Evolutionary conservation across 306 rosid species (phyloP).

Genomic region (Abrus precatorius): DNA sequence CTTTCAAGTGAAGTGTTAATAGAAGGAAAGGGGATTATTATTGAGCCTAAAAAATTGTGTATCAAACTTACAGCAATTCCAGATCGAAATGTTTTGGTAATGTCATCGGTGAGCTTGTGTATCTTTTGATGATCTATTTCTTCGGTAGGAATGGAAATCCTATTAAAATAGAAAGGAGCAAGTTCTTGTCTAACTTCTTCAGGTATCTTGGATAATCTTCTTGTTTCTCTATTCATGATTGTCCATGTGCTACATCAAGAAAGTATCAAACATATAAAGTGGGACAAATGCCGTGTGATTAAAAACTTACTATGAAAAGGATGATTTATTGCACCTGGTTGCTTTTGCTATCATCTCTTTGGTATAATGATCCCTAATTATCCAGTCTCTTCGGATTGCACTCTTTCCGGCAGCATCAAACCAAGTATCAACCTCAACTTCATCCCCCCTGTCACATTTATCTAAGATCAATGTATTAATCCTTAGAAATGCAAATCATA

Average conservation of each 20-base stretch:
- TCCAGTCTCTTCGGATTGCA: conserved; percentile 76
- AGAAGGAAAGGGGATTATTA: not conserved
- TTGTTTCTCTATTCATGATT: conserved; percentile 76
- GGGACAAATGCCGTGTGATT: no score
- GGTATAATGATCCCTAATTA: conserved; percentile 65
- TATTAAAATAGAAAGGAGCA: conserved; percentile 62
- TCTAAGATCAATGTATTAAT: not conserved
- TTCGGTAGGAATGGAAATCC: conserved; percentile 58
- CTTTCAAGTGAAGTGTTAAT: not conserved
- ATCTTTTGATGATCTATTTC: conserved; percentile 64
- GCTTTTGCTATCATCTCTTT: conserved; percentile 71
- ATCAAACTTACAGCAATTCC: conserved; percentile 68
- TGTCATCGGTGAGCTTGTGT: conserved; percentile 69
- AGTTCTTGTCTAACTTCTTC: conserved; percentile 74
- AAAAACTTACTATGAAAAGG: not conserved
- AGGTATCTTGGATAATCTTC: conserved; percentile 73
- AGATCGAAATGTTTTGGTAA: conserved; percentile 60
- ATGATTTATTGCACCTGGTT: conserved; percentile 59
- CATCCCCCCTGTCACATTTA: conserved; percentile 71
- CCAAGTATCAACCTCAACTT: conserved; percentile 83
- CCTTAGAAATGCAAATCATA: not conserved
- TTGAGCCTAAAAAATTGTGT: not conserved
- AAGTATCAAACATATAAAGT: not conserved
- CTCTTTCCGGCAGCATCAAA: conserved; percentile 75
- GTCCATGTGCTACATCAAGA: conserved; percentile 68